Evolutionary conservation across 176 grass and related monocot genomes (phyloP).

Genomic region (Musa troglodytarum): DNA sequence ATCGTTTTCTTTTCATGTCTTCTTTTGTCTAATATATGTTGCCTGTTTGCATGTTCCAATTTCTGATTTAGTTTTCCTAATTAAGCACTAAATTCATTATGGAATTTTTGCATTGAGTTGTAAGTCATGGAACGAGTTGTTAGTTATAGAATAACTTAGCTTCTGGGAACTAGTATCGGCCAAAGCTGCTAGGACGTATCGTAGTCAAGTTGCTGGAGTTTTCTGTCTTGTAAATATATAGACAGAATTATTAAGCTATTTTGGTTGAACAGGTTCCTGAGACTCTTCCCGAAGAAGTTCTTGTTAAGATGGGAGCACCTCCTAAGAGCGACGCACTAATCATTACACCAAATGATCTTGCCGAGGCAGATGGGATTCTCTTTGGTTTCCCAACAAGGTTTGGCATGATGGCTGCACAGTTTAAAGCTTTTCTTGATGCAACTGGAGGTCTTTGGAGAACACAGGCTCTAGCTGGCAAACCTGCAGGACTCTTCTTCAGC

Average conservation of each 20-base stretch:
- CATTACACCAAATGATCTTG: slow-evolving; percentile 36
- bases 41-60: background rate
- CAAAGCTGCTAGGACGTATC: background rate
- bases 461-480: slow-evolving; percentile 61
- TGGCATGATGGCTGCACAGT: slow-evolving; percentile 58
- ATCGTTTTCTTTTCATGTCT: background rate
- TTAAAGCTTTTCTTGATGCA: slow-evolving; percentile 57
- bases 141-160: background rate
- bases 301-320: slow-evolving; percentile 55
- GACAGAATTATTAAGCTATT: background rate
- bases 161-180: background rate
- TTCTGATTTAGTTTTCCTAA: background rate
- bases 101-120: background rate
- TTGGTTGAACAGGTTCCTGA: slow-evolving; percentile 46
- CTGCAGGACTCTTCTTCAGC: slow-evolving; percentile 59
- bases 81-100: background rate
- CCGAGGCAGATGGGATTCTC: slow-evolving; percentile 52
- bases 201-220: background rate
- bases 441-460: slow-evolving; percentile 48
- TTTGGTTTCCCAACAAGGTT: slow-evolving; percentile 72
- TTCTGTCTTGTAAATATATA: background rate
- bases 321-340: slow-evolving; percentile 36
- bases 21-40: background rate
- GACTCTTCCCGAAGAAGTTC: slow-evolving; percentile 43
- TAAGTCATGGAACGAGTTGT: background rate